Conservation (phyloP, 1,139 yeast genomes). For the Yamadazyma triangularis region DNA sequence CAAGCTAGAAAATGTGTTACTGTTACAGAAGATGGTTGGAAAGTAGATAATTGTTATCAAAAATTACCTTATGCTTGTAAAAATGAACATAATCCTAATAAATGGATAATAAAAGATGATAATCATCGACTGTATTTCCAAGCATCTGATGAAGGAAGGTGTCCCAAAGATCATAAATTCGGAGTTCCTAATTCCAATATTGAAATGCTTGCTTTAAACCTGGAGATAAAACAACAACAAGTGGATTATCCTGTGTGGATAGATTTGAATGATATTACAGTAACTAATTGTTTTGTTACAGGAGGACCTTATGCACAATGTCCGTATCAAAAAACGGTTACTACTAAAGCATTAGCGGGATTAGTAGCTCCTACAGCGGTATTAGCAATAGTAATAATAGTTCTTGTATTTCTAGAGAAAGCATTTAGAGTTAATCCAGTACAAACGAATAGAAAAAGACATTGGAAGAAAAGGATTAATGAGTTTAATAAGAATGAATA, state of each 20-base stretch:
- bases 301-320: constrained; percentile 81
- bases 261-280: constrained; percentile 75
- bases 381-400: constrained; percentile 47
- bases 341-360: constrained; percentile 53
- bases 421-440: constrained; percentile 31
- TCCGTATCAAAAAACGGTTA: constrained; percentile 62
- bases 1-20: constrained; percentile 54
- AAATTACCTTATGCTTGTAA: constrained; percentile 55
- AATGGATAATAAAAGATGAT: constrained; percentile 44
- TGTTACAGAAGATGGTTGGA: constrained; percentile 47
- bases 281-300: constrained; percentile 74
- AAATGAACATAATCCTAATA: constrained; percentile 27
- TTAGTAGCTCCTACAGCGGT: constrained; percentile 65
- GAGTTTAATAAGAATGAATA: background rate
- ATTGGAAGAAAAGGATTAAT: constrained; percentile 28
- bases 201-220: constrained; percentile 29
- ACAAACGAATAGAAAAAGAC: constrained; percentile 36
- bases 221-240: constrained; percentile 15
- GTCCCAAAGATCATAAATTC: constrained; percentile 51
- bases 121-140: constrained; percentile 46
- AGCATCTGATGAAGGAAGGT: constrained; percentile 29
- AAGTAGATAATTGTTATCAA: constrained; percentile 60
- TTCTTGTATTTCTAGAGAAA: constrained; percentile 36
- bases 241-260: constrained; percentile 59
- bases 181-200: constrained; percentile 52